phyloP scores from a whole-genome alignment of 768 basidiomycete genomes.

The Kwoniella dejecticola region DNA sequence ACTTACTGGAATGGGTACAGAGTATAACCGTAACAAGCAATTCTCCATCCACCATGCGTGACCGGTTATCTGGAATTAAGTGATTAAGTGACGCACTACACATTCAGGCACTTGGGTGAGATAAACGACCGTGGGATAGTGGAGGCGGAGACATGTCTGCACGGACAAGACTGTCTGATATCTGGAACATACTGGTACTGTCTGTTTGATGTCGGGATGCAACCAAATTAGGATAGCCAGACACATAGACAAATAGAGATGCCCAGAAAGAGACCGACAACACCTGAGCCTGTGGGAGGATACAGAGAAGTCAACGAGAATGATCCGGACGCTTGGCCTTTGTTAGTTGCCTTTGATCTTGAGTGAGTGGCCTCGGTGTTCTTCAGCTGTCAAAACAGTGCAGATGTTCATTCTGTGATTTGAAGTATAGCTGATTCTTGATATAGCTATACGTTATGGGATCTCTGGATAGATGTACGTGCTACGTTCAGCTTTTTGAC shows the following conservation, averaged over 20 bases:
- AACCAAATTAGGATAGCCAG: neutral
- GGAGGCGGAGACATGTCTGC: neutral
- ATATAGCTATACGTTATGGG: constrained; percentile 78
- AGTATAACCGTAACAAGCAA: constrained; percentile 4
- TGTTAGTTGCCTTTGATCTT: constrained; percentile 72
- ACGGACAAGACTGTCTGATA: neutral
- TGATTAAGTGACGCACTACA: too few species aligned
- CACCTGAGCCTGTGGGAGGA: constrained; percentile 15
- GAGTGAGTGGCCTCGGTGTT: constrained; percentile 63
- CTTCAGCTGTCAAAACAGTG: neutral
- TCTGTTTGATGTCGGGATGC: neutral
- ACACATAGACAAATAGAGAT: constrained; percentile 6
- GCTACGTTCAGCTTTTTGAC: neutral
- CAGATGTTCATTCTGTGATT: neutral
- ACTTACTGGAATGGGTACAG: too few species aligned
- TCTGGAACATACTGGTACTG: neutral
- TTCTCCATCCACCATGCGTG: neutral
- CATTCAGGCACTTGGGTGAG: too few species aligned
- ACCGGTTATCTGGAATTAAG: neutral
- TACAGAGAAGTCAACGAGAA: constrained; percentile 23
- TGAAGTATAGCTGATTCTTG: neutral
- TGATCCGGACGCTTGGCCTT: constrained; percentile 45
- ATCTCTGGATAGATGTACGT: constrained; percentile 73
- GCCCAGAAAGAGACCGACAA: constrained; percentile 26
- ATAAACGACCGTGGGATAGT: constrained; percentile 5